Conservation (phyloP, 208 protist species). For the Novymonas esmeraldas region DNA sequence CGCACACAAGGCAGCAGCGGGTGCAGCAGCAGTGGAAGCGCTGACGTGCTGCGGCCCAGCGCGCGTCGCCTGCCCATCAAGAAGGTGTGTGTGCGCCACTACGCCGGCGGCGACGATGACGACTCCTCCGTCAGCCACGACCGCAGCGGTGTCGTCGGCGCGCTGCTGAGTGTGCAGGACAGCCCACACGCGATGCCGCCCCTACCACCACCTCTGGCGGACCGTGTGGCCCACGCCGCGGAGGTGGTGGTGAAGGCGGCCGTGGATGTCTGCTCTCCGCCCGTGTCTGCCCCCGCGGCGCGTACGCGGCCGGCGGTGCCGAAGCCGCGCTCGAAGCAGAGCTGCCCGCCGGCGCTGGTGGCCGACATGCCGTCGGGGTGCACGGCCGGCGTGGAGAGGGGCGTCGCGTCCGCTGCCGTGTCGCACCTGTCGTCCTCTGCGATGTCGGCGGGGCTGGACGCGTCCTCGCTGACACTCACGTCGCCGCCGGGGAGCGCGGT, state of each 20-base stretch:
- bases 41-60: conserved; percentile 15
- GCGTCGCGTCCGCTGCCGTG: too few relatives aligned
- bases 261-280: not conserved
- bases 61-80: conserved; percentile 29
- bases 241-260: too few relatives aligned
- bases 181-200: too few relatives aligned
- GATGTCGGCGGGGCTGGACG: too few relatives aligned
- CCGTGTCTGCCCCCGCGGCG: not conserved
- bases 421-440: too few relatives aligned
- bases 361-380: too few relatives aligned
- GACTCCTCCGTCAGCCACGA: conserved; percentile 4
- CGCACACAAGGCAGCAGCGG: too few relatives aligned
- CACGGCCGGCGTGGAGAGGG: too few relatives aligned
- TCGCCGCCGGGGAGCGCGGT: too few relatives aligned
- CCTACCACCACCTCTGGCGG: too few relatives aligned
- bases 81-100: conserved; percentile 37
- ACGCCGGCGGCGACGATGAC: conserved; percentile 10
- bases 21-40: not conserved
- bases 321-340: conserved; percentile 20
- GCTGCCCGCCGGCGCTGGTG: not conserved
- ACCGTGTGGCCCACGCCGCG: too few relatives aligned
- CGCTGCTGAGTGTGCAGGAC: conserved; percentile 10
- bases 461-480: too few relatives aligned
- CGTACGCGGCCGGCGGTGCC: conserved; percentile 3
- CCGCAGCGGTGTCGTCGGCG: not conserved